phyloP scores from a whole-genome alignment of 139 green algal genomes.

The Trebouxia sp. region DNA sequence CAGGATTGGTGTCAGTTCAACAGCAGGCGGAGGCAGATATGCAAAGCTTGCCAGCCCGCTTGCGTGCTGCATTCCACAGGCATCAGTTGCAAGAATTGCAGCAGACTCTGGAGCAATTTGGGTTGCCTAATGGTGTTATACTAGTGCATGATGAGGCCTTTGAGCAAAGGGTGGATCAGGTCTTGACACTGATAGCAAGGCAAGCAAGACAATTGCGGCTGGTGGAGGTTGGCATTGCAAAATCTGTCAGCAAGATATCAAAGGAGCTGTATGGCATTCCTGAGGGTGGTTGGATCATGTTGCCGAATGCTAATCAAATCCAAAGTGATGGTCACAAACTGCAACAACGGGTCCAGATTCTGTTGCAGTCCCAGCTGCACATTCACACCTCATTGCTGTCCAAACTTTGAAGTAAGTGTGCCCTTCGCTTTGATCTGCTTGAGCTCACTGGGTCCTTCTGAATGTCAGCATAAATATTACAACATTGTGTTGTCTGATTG shows the following conservation, averaged over 20 bases:
- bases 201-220: background rate
- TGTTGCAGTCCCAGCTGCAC: no score
- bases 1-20: background rate
- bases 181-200: background rate
- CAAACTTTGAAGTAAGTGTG: no score
- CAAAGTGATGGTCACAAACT: background rate
- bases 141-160: background rate
- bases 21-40: background rate
- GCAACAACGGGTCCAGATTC: background rate
- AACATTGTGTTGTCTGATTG: no score
- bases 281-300: background rate
- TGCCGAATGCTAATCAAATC: background rate
- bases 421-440: no score
- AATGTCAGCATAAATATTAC: no score
- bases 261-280: background rate
- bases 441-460: no score
- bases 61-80: conserved; percentile 6
- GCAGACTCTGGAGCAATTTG: background rate
- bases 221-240: background rate
- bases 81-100: background rate
- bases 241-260: background rate
- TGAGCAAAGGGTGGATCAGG: background rate
- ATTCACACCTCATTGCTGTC: no score
- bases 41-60: background rate
- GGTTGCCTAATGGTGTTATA: background rate